Evolutionary conservation across 805 yeast genomes (phyloP).

Genomic region (Barnettozyma californica): DNA sequence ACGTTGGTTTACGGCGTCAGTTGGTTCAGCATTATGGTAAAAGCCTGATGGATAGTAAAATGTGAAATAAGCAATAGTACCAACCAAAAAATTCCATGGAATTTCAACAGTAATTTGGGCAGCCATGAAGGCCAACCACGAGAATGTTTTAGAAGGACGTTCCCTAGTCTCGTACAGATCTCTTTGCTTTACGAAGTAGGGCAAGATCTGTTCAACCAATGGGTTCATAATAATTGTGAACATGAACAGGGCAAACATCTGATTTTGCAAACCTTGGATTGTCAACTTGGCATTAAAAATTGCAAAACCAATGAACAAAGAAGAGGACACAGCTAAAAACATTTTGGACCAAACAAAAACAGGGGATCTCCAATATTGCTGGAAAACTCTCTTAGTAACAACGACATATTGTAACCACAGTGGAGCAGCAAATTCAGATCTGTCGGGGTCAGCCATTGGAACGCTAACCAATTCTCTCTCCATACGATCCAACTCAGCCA

Average conservation of each 20-base stretch:
- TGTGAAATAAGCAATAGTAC: conserved; percentile 57
- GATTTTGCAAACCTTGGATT: conserved; percentile 72
- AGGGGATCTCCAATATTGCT: conserved; percentile 68
- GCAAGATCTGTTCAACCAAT: conserved; percentile 56
- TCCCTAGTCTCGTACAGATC: conserved; percentile 68
- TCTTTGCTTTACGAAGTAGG: conserved; percentile 56
- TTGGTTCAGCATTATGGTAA: conserved; percentile 57
- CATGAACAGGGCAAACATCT: conserved; percentile 75
- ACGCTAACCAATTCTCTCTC: conserved; percentile 46
- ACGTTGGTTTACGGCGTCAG: conserved; percentile 43
- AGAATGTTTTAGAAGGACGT: conserved; percentile 64
- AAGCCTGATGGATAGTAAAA: conserved; percentile 74
- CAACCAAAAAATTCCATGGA: conserved; percentile 57
- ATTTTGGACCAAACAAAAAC: conserved; percentile 56
- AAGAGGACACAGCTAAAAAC: conserved; percentile 45
- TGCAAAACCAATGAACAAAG: conserved; percentile 70
- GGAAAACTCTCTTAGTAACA: conserved; percentile 50
- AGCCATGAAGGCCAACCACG: conserved; percentile 57
- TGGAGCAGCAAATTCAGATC: conserved; percentile 40
- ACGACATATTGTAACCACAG: conserved; percentile 35
- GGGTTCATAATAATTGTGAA: conserved; percentile 51
- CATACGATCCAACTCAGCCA: conserved; percentile 57
- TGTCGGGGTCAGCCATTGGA: conserved; percentile 30
- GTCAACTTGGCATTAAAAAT: conserved; percentile 63
- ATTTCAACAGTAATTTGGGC: conserved; percentile 62